These are phyloP conservation scores for Colletotrichum truncatum DNA, from an alignment of 2,329 filamentous ascomycete genomes.

Conservation along the genomic window DNA sequence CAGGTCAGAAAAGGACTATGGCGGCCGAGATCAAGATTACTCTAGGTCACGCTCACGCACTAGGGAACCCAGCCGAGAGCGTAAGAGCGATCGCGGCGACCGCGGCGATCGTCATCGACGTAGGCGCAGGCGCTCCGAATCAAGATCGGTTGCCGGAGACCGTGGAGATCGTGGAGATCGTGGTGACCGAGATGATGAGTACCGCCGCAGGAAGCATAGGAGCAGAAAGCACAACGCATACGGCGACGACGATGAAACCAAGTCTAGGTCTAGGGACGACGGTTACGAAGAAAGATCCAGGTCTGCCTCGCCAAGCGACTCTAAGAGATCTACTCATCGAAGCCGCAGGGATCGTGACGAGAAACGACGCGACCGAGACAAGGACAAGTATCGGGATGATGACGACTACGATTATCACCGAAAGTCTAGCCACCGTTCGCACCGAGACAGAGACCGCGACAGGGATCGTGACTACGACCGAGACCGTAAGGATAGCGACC, in stretches of 20 bases:
- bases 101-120: slow-evolving; percentile 48
- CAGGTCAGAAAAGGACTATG: slow-evolving; percentile 32
- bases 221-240: slow-evolving; percentile 50
- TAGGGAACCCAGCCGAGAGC: slow-evolving; percentile 51
- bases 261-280: slow-evolving; percentile 42
- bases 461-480: slow-evolving; percentile 45
- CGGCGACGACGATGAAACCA: slow-evolving; percentile 56
- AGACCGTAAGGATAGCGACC: slow-evolving; percentile 49
- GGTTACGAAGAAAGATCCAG: slow-evolving; percentile 66
- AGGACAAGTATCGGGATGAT: slow-evolving; percentile 55
- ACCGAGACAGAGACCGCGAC: slow-evolving; percentile 53
- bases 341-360: slow-evolving; percentile 66
- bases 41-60: slow-evolving; percentile 46
- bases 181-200: slow-evolving; percentile 56
- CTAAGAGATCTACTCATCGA: slow-evolving; percentile 65
- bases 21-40: slow-evolving; percentile 33
- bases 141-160: slow-evolving; percentile 47
- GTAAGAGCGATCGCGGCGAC: slow-evolving; percentile 51
- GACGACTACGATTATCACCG: slow-evolving; percentile 55
- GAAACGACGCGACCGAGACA: slow-evolving; percentile 52
- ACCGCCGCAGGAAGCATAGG: slow-evolving; percentile 61
- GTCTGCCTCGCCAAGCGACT: slow-evolving; percentile 70
- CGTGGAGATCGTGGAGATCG: too few species aligned
- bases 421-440: slow-evolving; percentile 50
- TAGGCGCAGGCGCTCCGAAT: slow-evolving; percentile 64